Evolutionary conservation across 2,329 filamentous ascomycete species (phyloP).

Genomic region (Colletotrichum lini): DNA sequence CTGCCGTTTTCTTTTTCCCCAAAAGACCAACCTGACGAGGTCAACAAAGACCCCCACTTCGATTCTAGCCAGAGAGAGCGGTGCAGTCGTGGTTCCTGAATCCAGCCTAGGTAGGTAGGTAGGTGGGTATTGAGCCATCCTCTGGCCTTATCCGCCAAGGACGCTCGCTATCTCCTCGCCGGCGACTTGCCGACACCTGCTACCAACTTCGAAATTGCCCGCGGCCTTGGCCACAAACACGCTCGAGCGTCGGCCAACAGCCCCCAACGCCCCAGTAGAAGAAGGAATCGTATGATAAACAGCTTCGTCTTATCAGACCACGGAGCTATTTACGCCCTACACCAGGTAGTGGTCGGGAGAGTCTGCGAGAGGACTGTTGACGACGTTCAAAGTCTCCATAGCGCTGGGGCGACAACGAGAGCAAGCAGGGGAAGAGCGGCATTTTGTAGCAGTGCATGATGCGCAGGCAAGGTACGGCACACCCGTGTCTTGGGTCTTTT

Average conservation of each 20-base stretch:
- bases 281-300: not conserved
- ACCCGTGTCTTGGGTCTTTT: conserved; percentile 19
- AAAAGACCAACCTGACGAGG: conserved; percentile 12
- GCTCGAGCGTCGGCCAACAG: not conserved
- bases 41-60: conserved; percentile 5
- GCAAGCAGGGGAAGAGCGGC: conserved; percentile 19
- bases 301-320: not conserved
- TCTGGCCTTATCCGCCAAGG: not conserved
- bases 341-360: conserved; percentile 7
- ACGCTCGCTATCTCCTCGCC: not conserved
- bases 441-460: conserved; percentile 36
- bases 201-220: not conserved
- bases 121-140: not conserved
- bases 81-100: not conserved
- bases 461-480: conserved; percentile 32
- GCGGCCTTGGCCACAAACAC: not conserved
- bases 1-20: conserved; percentile 31
- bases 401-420: not conserved
- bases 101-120: not conserved
- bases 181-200: not conserved
- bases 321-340: not conserved
- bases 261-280: not conserved
- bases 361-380: not conserved
- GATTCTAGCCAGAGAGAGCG: not conserved
- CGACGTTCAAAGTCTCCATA: not conserved